Conservation (phyloP, 345 rosid species). For the Carallia pectinifolia region DNA sequence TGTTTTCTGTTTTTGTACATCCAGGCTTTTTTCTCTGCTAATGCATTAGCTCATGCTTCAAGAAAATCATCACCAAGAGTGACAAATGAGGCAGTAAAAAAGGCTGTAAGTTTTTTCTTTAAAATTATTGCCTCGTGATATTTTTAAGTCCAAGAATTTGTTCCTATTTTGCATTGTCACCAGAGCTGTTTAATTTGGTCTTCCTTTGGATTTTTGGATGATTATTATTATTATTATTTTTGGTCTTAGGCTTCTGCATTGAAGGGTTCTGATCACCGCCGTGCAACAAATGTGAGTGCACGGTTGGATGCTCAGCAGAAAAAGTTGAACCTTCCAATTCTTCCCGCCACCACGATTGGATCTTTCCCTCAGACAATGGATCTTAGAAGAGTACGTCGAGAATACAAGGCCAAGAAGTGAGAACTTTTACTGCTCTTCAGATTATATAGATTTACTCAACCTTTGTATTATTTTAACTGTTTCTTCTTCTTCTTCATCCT, state of each 20-base stretch:
- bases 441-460: not conserved
- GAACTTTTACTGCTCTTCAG: slow-evolving; percentile 10
- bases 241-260: slow-evolving; percentile 74
- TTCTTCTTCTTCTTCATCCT: not conserved
- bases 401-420: slow-evolving; percentile 95
- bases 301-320: slow-evolving; percentile 94
- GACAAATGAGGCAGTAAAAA: slow-evolving; percentile 80
- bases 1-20: not conserved
- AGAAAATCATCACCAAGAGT: slow-evolving; percentile 92
- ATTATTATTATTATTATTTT: not conserved
- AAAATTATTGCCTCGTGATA: not conserved
- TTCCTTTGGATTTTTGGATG: not conserved
- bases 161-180: not conserved
- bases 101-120: slow-evolving; percentile 61
- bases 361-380: slow-evolving; percentile 91
- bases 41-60: slow-evolving; percentile 80
- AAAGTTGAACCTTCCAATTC: slow-evolving; percentile 87
- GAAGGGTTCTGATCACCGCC: slow-evolving; percentile 89
- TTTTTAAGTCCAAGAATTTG: not conserved
- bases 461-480: not conserved
- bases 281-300: slow-evolving; percentile 75
- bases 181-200: not conserved
- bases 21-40: slow-evolving; percentile 72
- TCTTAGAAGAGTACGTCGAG: slow-evolving; percentile 95
- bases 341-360: slow-evolving; percentile 90